phyloP scores from a whole-genome alignment of 2,329 filamentous ascomycete species.

The Penicillium freii region DNA sequence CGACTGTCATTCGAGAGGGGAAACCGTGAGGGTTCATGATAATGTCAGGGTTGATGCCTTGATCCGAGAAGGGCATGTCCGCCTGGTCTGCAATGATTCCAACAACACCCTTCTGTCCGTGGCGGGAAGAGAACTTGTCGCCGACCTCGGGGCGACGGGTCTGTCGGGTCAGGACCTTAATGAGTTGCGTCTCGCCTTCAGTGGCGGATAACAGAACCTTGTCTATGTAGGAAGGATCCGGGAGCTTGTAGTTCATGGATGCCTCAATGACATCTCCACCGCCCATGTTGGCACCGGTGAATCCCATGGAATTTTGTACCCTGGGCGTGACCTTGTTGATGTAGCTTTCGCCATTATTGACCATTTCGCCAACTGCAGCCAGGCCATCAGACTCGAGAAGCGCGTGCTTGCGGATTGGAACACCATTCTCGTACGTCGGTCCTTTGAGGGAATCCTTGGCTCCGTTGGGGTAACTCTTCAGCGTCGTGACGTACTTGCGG shows the following conservation, averaged over 20 bases:
- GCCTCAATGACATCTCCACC: slow-evolving; percentile 32
- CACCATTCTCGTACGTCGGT: slow-evolving; percentile 62
- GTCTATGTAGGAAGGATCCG: slow-evolving; percentile 86
- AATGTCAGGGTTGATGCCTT: slow-evolving; percentile 90
- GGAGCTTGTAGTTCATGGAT: slow-evolving; percentile 69
- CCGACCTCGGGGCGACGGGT: slow-evolving; percentile 91
- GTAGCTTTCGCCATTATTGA: slow-evolving; percentile 78
- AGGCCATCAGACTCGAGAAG: slow-evolving; percentile 83
- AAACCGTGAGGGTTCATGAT: slow-evolving; percentile 99
- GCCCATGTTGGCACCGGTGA: slow-evolving; percentile 60
- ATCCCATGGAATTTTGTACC: slow-evolving; percentile 70
- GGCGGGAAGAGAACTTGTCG: slow-evolving; percentile 97
- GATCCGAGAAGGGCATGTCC: slow-evolving; percentile 93
- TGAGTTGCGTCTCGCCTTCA: slow-evolving; percentile 77
- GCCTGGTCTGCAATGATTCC: slow-evolving; percentile 96
- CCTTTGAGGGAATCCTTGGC: slow-evolving; percentile 58
- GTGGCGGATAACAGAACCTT: slow-evolving; percentile 93
- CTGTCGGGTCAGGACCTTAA: slow-evolving; percentile 96
- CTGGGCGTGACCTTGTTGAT: slow-evolving; percentile 85
- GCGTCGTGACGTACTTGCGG: slow-evolving; percentile 81
- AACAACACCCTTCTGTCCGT: slow-evolving; percentile 97
- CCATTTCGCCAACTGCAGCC: slow-evolving; percentile 77
- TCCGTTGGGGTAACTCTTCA: slow-evolving; percentile 87
- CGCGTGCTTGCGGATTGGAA: slow-evolving; percentile 65
- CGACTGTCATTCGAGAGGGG: slow-evolving; percentile 98